Evolutionary conservation across 2,329 filamentous ascomycete species (phyloP).

Genomic region (Stachybotrys elegans): DNA sequence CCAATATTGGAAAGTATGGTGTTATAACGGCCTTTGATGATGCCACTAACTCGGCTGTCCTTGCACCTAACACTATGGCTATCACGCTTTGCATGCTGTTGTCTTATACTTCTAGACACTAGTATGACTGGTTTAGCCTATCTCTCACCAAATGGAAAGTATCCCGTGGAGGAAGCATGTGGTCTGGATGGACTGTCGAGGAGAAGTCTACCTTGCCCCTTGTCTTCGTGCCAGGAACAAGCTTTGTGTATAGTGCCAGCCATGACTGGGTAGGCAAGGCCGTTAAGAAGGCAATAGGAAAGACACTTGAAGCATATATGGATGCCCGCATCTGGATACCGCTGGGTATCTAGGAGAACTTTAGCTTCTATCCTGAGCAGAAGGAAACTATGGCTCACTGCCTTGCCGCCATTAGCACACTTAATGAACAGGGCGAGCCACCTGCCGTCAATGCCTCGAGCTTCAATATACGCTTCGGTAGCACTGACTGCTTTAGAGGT

Average conservation of each 20-base stretch:
- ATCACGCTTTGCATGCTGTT: conserved; percentile 1
- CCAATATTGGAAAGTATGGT: background rate
- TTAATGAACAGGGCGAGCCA: conserved; percentile 1
- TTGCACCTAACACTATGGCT: background rate
- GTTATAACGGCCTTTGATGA: background rate
- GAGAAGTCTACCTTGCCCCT: conserved; percentile 1
- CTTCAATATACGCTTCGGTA: conserved; percentile 1
- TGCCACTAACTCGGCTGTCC: background rate
- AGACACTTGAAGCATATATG: background rate
- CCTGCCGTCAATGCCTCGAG: background rate
- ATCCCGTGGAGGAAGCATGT: background rate
- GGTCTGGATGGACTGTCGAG: background rate
- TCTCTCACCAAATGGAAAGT: conserved; percentile 1
- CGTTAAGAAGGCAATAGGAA: background rate
- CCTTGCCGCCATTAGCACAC: background rate
- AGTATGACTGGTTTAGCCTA: conserved; percentile 4
- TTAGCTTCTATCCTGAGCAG: conserved; percentile 1
- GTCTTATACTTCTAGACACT: conserved; percentile 2
- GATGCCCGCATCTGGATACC: background rate
- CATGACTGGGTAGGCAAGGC: background rate
- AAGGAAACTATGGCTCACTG: background rate
- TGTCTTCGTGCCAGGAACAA: background rate
- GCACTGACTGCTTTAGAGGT: conserved; percentile 2
- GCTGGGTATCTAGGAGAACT: background rate
- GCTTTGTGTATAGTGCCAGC: background rate